Conservation (phyloP, 1,284 basidiomycete species). For the Sporisorium iseilematis-ciliati region DNA sequence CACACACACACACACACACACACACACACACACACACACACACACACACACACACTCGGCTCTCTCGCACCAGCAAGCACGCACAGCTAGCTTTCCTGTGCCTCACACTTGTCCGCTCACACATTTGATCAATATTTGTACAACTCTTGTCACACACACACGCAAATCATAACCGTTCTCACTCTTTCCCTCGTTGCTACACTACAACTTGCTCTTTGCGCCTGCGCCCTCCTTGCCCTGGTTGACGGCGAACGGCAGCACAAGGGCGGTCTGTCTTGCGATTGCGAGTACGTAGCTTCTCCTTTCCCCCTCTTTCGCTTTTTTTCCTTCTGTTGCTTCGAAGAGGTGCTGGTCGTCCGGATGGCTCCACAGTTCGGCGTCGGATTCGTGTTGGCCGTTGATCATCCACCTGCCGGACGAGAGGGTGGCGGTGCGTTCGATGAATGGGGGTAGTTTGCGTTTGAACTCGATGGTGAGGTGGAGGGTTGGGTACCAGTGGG, state of each 20-base stretch:
- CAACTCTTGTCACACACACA: not conserved
- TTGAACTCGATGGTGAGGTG: conserved; percentile 56
- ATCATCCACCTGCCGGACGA: conserved; percentile 35
- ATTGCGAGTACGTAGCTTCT: conserved; percentile 35
- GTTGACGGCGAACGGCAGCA: conserved; percentile 41
- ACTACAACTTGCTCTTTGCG: conserved; percentile 24
- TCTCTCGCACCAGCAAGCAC: not conserved
- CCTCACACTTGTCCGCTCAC: not conserved
- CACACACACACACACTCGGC: too few relatives aligned
- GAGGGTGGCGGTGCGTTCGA: conserved; percentile 20
- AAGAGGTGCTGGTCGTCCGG: conserved; percentile 38
- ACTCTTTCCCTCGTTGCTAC: not conserved
- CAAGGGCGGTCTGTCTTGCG: conserved; percentile 42
- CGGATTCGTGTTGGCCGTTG: conserved; percentile 51
- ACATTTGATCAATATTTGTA: not conserved
- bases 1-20: too few relatives aligned
- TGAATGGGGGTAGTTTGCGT: conserved; percentile 13
- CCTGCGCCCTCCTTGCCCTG: conserved; percentile 18
- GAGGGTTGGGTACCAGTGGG: conserved; percentile 50
- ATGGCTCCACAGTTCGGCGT: conserved; percentile 45
- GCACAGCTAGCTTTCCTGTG: too few relatives aligned
- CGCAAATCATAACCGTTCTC: not conserved
- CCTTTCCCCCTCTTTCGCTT: not conserved
- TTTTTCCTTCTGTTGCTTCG: not conserved
- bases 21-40: too few relatives aligned